Conservation (phyloP, 1,284 basidiomycete genomes). For the Amanita bisporigera region DNA sequence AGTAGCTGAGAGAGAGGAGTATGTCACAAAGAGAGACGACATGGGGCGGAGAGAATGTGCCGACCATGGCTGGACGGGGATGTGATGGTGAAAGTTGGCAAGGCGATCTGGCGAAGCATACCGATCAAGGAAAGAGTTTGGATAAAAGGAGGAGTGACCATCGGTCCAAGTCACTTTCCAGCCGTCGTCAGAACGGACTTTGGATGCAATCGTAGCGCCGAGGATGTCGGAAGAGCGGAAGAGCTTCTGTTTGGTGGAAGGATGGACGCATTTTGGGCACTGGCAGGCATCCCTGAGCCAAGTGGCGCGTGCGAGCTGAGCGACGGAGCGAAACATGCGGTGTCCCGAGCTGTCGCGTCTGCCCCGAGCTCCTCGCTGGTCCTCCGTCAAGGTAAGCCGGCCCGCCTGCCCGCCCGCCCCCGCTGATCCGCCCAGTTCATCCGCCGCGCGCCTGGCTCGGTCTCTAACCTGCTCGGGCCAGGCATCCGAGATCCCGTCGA, state of each 20-base stretch:
- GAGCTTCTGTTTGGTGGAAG: slow-evolving; percentile 78
- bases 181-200: background rate
- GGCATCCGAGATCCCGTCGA: slow-evolving; percentile 23
- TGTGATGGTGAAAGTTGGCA: slow-evolving; percentile 27
- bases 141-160: slow-evolving; percentile 62
- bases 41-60: slow-evolving; percentile 41
- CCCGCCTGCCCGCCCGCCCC: background rate
- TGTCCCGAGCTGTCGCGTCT: slow-evolving; percentile 4
- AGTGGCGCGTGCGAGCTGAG: slow-evolving; percentile 35
- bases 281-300: slow-evolving; percentile 57
- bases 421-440: slow-evolving; percentile 1
- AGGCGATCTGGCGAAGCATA: slow-evolving; percentile 45
- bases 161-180: slow-evolving; percentile 60
- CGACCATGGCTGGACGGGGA: slow-evolving; percentile 30
- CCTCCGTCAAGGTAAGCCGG: slow-evolving; percentile 6
- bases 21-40: slow-evolving; percentile 56
- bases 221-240: slow-evolving; percentile 66
- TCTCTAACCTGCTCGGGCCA: background rate
- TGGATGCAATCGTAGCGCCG: background rate
- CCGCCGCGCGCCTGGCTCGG: background rate
- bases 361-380: background rate
- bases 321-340: background rate
- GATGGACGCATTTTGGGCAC: slow-evolving; percentile 64
- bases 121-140: slow-evolving; percentile 54
- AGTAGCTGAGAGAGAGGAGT: slow-evolving; percentile 51